Base-by-base conservation (phyloP, 768 basidiomycete genomes). In the Crepidotus variabilis region DNA sequence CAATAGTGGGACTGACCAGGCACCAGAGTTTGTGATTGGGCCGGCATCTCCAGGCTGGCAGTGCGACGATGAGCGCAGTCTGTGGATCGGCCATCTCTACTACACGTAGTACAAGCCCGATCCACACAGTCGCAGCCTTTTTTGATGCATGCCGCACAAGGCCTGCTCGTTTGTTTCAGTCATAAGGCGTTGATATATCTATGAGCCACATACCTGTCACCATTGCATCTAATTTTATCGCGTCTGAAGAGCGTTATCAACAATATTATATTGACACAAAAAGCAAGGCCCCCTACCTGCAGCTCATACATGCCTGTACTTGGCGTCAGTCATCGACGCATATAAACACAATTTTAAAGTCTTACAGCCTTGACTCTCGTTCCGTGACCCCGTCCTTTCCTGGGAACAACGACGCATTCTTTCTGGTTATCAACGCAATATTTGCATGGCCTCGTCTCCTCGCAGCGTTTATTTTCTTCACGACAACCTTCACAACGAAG, bases 171-270 rank as follows among this genome's bases (percentile, higher is more conserved):
- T 57, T 48, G 57, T 46, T 57, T 56, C 39, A 53, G 48, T 45
- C 28, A 51, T 28, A 56, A 8, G 57, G 43, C 24, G 32, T 57
- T 56, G 34, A 47, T 34, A 35, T 50, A 50, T 6, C 20, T 51
- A 23, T 33, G n/a, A 47, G 50, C 54, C 47, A 53, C 54, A 11
- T 51, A 83, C 83, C 82, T 77, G 56, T 73, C 68, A 14, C 84
- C 84, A 62, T 83, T 80, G 65, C 85, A 86, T 3, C 82, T 78
- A 57, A 82, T 77, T 66, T 86, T 86, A 67, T 84, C 80, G 33
- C 79, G 81, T 69, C 85, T 85, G 58, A 8, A 50, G 56, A 54
- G 24, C 28, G 47, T 33, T 24, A 32, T 50, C 24, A 54, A 55
- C 2, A 39, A 32, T 35, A n/a, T 35, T 20, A 16, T 49, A 34